Evolutionary conservation across 2,329 filamentous ascomycete species (phyloP).

Genomic region (Hymenoscyphus albidus): DNA sequence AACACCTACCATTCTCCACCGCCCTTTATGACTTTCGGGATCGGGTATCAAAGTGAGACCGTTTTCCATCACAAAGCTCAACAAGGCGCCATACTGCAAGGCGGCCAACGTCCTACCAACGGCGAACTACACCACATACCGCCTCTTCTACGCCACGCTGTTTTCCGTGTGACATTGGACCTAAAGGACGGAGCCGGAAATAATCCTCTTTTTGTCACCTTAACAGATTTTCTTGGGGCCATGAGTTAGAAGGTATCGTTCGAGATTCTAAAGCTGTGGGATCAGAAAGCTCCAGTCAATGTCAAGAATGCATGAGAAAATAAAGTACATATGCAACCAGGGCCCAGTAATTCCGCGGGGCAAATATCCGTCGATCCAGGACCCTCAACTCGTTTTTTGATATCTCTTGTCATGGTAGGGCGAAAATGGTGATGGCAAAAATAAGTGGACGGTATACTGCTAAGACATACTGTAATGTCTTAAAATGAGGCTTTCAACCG

Average conservation of each 20-base stretch:
- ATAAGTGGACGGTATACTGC: neutral
- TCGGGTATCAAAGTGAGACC: neutral
- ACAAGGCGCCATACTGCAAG: neutral
- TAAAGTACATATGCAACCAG: neutral
- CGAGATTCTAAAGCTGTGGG: neutral
- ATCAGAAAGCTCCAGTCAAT: neutral
- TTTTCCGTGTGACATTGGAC: neutral
- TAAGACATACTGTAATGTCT: neutral
- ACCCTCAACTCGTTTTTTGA: neutral
- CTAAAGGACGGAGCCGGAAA: neutral
- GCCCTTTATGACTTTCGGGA: neutral
- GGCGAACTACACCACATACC: neutral
- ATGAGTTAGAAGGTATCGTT: neutral
- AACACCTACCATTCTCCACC: neutral
- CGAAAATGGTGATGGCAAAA: neutral
- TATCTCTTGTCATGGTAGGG: neutral
- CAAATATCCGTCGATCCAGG: neutral
- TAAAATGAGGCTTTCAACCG: neutral
- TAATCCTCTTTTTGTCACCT: neutral
- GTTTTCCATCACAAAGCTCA: neutral
- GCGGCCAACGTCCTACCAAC: neutral
- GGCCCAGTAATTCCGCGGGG: neutral
- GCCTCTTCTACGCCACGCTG: conserved; percentile 3
- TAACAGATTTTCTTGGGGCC: neutral
- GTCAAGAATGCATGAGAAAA: neutral